Conservation (phyloP, 208 protist genomes). For the Leishmania arabica region DNA sequence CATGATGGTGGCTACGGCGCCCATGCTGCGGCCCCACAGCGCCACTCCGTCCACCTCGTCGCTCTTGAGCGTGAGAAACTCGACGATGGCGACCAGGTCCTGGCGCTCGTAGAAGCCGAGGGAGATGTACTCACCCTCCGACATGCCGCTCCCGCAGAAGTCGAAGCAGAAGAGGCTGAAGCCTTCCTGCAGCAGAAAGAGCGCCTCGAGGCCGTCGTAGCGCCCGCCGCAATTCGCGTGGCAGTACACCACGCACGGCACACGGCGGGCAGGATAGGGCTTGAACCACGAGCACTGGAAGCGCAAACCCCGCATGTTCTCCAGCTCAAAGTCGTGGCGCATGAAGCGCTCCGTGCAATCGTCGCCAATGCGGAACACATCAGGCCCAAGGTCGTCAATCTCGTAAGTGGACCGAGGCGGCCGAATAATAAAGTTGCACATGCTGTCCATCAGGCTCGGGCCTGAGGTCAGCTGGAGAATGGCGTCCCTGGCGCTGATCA, state of each 20-base stretch:
- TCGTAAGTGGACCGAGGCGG: conserved; percentile 73
- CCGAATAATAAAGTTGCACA: conserved; percentile 90
- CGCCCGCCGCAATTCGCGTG: conserved; percentile 91
- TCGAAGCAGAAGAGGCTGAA: conserved; percentile 94
- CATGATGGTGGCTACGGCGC: conserved; percentile 95
- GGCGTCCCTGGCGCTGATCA: conserved; percentile 47
- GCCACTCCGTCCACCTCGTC: conserved; percentile 75
- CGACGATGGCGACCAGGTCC: conserved; percentile 89
- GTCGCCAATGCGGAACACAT: conserved; percentile 64
- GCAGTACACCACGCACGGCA: conserved; percentile 92
- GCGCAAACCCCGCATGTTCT: conserved; percentile 82
- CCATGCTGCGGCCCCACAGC: conserved; percentile 96
- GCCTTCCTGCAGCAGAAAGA: conserved; percentile 83
- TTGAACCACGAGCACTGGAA: conserved; percentile 88
- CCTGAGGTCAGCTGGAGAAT: conserved; percentile 41
- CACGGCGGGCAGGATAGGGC: conserved; percentile 30
- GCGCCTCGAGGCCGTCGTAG: conserved; percentile 74
- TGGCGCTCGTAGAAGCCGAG: conserved; percentile 96
- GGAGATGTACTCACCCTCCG: conserved; percentile 95
- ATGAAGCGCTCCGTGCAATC: conserved; percentile 39
- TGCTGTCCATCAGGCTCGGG: conserved; percentile 57
- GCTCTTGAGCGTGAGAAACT: conserved; percentile 68
- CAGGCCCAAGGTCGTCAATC: conserved; percentile 56
- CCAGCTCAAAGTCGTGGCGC: conserved; percentile 74
- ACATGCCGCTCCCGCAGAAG: conserved; percentile 91